A percentile compares a stretch with the other conserved stretches of the same genome.
phyloP scores from a whole-genome alignment of 345 rosid species.

The Eutrema heterophyllum region DNA sequence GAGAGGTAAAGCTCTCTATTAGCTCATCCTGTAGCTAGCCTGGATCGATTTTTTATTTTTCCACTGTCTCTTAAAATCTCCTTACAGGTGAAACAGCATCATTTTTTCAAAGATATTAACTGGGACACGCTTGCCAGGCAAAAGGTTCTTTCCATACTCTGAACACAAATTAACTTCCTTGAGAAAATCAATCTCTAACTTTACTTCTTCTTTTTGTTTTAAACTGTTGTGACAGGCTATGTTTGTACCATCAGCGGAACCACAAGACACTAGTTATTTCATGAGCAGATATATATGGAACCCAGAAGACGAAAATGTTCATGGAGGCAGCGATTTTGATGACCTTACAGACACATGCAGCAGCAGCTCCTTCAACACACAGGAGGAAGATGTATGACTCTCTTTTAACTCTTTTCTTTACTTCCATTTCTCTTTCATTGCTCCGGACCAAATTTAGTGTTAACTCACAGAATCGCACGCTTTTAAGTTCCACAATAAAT shows the following conservation, averaged over 20 bases:
- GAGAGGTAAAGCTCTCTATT: slow-evolving; percentile 50
- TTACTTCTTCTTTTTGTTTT: not conserved
- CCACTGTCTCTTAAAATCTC: not conserved
- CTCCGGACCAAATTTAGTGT: not conserved
- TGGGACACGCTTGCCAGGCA: slow-evolving; percentile 97
- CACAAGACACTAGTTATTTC: slow-evolving; percentile 86
- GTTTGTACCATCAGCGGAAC: slow-evolving; percentile 88
- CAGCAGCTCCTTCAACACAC: slow-evolving; percentile 61
- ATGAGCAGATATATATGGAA: slow-evolving; percentile 93
- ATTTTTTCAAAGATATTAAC: slow-evolving; percentile 78
- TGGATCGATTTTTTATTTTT: not conserved
- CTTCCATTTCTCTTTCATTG: not conserved
- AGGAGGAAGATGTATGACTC: slow-evolving; percentile 69
- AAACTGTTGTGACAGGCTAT: slow-evolving; percentile 54
- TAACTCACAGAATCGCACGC: not conserved
- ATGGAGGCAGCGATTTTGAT: slow-evolving; percentile 83
- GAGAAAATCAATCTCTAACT: not conserved
- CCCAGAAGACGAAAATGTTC: slow-evolving; percentile 72
- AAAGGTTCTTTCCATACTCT: slow-evolving; percentile 45
- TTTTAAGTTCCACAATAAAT: not conserved
- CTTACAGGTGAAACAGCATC: slow-evolving; percentile 74
- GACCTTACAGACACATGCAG: slow-evolving; percentile 74
- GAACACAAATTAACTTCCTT: not conserved
- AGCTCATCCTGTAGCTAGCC: not conserved
- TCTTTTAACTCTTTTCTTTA: not conserved